Evolutionary conservation across 2,329 filamentous ascomycete species (phyloP).

Genomic region (Taxawa tesnikishii): DNA sequence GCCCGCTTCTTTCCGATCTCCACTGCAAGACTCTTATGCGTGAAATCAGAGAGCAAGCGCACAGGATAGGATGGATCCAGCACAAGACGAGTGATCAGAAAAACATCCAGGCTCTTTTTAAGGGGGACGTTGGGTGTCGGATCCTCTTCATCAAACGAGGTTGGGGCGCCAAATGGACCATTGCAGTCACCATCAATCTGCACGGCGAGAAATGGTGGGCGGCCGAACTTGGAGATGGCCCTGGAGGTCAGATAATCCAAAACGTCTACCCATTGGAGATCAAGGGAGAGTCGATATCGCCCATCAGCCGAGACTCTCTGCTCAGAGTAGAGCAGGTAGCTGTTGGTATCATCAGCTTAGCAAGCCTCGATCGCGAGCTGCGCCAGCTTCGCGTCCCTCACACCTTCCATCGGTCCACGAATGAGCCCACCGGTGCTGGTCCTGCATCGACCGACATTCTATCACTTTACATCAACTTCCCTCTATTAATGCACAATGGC

Average conservation of each 20-base stretch:
- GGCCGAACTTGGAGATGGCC: constrained; percentile 43
- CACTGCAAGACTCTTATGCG: constrained; percentile 51
- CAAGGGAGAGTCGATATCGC: neutral
- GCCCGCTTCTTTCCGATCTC: constrained; percentile 46
- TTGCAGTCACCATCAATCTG: constrained; percentile 58
- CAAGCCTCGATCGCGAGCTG: constrained; percentile 15
- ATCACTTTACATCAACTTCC: constrained; percentile 11
- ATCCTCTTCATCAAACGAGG: constrained; percentile 58
- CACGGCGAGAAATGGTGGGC: constrained; percentile 72
- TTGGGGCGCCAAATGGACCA: constrained; percentile 63
- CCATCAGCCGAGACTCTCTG: constrained; percentile 11
- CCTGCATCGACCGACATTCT: constrained; percentile 4
- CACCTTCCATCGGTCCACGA: constrained; percentile 3
- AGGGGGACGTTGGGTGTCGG: constrained; percentile 49
- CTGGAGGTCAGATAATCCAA: constrained; percentile 7
- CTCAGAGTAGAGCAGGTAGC: constrained; percentile 25
- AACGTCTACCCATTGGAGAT: constrained; percentile 4
- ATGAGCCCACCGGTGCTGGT: constrained; percentile 8
- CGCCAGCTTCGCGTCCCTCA: constrained; percentile 11
- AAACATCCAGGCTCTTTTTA: constrained; percentile 48
- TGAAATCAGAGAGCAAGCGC: constrained; percentile 47
- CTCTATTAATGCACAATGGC: constrained; percentile 8
- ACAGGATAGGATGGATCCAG: constrained; percentile 52
- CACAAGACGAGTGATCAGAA: constrained; percentile 34
- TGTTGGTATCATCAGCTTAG: constrained; percentile 20